A percentile compares a stretch with the other conserved stretches of the same genome.
phyloP scores from a whole-genome alignment of 192 early-diverging fungal genomes.

The Mortierella claussenii region DNA sequence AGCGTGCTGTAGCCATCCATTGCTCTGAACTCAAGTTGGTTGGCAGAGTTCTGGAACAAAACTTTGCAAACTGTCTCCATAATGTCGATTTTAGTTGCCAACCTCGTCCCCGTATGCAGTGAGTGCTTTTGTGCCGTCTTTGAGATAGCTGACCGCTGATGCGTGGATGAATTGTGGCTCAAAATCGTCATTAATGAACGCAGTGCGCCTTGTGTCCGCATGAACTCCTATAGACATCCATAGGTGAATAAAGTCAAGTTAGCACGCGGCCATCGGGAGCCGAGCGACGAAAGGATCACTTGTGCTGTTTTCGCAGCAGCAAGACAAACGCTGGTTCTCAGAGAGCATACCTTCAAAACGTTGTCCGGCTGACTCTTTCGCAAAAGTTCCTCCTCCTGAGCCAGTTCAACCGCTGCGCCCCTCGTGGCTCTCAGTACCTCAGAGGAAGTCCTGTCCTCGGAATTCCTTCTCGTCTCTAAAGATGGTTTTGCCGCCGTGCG shows the following conservation, averaged over 20 bases:
- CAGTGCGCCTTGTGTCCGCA: conserved; percentile 51
- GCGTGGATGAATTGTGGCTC: conserved; percentile 8
- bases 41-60: conserved; percentile 48
- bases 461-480: conserved; percentile 35
- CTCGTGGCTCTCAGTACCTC: conserved; percentile 18
- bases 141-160: conserved; percentile 6
- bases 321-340: background rate
- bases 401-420: conserved; percentile 43
- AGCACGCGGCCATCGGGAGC: too few species aligned
- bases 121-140: conserved; percentile 18
- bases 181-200: conserved; percentile 44
- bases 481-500: conserved; percentile 12
- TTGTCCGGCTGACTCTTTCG: conserved; percentile 51
- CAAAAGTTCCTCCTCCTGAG: conserved; percentile 40
- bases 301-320: background rate
- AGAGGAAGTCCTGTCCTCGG: conserved; percentile 31
- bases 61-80: conserved; percentile 56
- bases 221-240: conserved; percentile 32
- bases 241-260: background rate
- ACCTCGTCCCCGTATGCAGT: conserved; percentile 19
- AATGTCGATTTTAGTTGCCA: conserved; percentile 53
- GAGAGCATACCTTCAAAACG: conserved; percentile 33
- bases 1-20: conserved; percentile 50
- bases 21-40: conserved; percentile 39
- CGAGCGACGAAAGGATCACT: too few species aligned